Evolutionary conservation across 2,329 filamentous ascomycete species (phyloP), one percentile per base, ranked within the genome.

Genomic region (Penicillium psychrosexuale): DNA sequence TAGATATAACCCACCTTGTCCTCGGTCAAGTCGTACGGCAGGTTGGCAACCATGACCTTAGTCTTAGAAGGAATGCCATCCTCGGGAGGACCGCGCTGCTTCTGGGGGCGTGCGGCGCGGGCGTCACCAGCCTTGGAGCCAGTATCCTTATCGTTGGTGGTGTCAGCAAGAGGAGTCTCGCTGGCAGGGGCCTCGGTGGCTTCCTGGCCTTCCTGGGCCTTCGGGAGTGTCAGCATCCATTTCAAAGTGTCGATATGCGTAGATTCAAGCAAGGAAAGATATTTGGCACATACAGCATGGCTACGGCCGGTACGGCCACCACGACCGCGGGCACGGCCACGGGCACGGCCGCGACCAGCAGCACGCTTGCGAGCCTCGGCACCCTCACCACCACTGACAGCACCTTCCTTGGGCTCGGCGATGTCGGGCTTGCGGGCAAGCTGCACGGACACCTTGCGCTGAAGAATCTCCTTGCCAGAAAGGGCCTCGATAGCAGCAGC

Each of bases 11-110:
- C 65, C 79, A 96, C 93, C 86, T 93, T 95, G 72, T 97, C 92
- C 82, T 99, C 94, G 69, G 88, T 93, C 76, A 97, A 84, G 80
- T 99, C 93, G 74, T 99, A 99, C 50, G 94, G 94, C 61, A 99
- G 86, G 83, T 99, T 99, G 72, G 94, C 94, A 71, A 99, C 94
- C 94, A 99, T 99, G 79, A 99, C 91, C 89, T 99, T 99, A 78
- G 90, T 97, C 88, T 97, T 97, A 78, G 93, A 97, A 64, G 94
- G 88, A 71, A 99, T 90, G 67, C 94, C 94, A 75, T 99, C 93
- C 77, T 96, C 93, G 58, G 94, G 94, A 63, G 94, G 94, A 61
- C 94, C 94, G 76, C 94, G 92, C 85, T 97, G 85, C 80, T 85
- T 86, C 75, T 83, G 84, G 67, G 82, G 78, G 68, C 81, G 81